Percentiles rank a stretch among this genome's conserved stretches.
Evolutionary conservation across 805 yeast species (phyloP).

Genomic region (Brettanomyces naardenensis): DNA sequence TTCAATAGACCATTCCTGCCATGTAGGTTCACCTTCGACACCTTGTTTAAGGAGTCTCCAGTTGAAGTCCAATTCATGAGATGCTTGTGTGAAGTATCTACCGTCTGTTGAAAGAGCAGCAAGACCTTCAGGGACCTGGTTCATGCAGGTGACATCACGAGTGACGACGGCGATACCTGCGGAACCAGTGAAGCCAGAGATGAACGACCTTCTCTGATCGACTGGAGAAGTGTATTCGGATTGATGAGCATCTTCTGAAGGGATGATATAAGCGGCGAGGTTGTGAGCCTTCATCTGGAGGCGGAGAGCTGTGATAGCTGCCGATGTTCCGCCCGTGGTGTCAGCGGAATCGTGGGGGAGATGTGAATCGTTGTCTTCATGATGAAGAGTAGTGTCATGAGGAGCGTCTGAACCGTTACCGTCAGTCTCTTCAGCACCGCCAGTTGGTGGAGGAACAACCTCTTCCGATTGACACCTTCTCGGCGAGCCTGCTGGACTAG

Average conservation of each 20-base stretch:
- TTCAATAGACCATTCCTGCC: slow-evolving; percentile 52
- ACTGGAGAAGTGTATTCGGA: slow-evolving; percentile 48
- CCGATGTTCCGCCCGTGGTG: slow-evolving; percentile 47
- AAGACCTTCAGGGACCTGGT: slow-evolving; percentile 43
- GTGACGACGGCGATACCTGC: slow-evolving; percentile 56
- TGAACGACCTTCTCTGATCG: slow-evolving; percentile 50
- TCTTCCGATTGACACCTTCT: neutral
- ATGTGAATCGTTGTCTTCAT: no score
- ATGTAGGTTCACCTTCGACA: slow-evolving; percentile 38
- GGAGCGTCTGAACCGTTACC: neutral
- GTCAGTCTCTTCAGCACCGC: neutral
- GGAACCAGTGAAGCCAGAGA: slow-evolving; percentile 53
- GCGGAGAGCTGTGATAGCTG: slow-evolving; percentile 55
- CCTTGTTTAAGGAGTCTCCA: slow-evolving; percentile 52
- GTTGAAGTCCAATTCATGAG: slow-evolving; percentile 50
- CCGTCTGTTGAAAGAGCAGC: slow-evolving; percentile 56
- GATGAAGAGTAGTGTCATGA: no score
- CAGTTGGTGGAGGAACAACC: neutral
- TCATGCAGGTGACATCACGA: slow-evolving; percentile 43
- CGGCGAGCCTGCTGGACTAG: slow-evolving; percentile 1
- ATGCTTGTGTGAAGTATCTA: slow-evolving; percentile 52
- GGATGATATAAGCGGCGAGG: slow-evolving; percentile 60
- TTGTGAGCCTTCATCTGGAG: slow-evolving; percentile 48
- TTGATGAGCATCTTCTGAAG: slow-evolving; percentile 59
- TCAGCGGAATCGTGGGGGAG: slow-evolving; percentile 8